Percentiles rank a stretch among this genome's conserved stretches.
Evolutionary conservation across 768 basidiomycete genomes (phyloP).

Genomic region (Pleurotus platypus): DNA sequence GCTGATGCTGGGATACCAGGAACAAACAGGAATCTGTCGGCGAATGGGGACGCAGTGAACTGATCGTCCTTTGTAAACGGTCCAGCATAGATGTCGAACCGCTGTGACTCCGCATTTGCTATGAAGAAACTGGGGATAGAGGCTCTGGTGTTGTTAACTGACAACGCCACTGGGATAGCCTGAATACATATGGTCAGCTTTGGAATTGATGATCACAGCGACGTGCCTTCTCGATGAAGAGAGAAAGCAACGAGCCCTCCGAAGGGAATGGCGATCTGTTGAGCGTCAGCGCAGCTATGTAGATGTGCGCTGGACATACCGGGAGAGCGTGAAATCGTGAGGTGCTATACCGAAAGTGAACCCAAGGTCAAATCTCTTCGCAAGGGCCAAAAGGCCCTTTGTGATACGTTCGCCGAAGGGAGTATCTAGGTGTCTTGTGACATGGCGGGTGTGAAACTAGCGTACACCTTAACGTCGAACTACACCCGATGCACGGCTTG

Average conservation of each 20-base stretch:
- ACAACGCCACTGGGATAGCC: slow-evolving; percentile 53
- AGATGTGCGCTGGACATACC: slow-evolving; percentile 32
- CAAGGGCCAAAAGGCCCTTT: slow-evolving; percentile 47
- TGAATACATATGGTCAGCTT: slow-evolving; percentile 13
- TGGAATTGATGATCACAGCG: neutral
- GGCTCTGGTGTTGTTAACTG: slow-evolving; percentile 61
- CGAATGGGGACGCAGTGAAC: slow-evolving; percentile 70
- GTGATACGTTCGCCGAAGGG: slow-evolving; percentile 48
- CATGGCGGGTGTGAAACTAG: slow-evolving; percentile 62
- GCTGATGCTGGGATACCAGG: slow-evolving; percentile 45
- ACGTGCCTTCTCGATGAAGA: slow-evolving; percentile 47
- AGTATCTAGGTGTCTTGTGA: slow-evolving; percentile 60
- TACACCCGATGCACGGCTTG: neutral
- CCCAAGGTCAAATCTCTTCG: slow-evolving; percentile 57
- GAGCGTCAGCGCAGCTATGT: neutral
- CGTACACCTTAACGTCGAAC: slow-evolving; percentile 5
- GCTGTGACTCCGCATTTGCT: slow-evolving; percentile 57
- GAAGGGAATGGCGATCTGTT: slow-evolving; percentile 60
- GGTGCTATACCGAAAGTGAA: slow-evolving; percentile 71
- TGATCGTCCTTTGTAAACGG: slow-evolving; percentile 81
- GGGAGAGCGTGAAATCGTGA: slow-evolving; percentile 65
- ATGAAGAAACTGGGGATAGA: slow-evolving; percentile 61
- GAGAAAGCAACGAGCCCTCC: slow-evolving; percentile 53
- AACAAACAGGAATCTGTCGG: slow-evolving; percentile 61
- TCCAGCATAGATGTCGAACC: slow-evolving; percentile 67